Evolutionary conservation across 306 rosid genomes (phyloP).

Genomic region (Quercus dentata): DNA sequence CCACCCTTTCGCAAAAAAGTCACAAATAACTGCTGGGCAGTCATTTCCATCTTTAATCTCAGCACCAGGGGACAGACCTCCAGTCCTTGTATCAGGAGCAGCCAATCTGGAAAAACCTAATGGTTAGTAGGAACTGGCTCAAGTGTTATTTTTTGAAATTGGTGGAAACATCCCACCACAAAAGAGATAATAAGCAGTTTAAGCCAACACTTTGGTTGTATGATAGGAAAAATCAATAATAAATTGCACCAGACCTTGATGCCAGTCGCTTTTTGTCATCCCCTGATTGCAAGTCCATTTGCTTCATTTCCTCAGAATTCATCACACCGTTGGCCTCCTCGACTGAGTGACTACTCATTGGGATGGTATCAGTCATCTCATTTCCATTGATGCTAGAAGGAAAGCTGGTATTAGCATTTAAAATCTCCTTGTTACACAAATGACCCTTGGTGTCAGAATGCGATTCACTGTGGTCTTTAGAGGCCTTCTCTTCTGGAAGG

Average conservation of each 20-base stretch:
- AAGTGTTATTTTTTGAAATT: constrained; percentile 18
- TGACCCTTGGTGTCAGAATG: constrained; percentile 26
- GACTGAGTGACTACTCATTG: constrained; percentile 2
- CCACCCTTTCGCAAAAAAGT: constrained; percentile 89
- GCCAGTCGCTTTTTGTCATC: constrained; percentile 34
- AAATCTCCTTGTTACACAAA: constrained; percentile 28
- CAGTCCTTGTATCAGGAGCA: constrained; percentile 40
- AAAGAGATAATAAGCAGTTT: constrained; percentile 5
- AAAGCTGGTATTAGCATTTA: constrained; percentile 27
- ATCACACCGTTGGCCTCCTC: constrained; percentile 27
- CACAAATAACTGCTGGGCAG: constrained; percentile 53
- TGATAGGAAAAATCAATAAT: constrained; percentile 19
- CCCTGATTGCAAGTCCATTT: constrained; percentile 31
- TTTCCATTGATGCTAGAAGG: constrained; percentile 32
- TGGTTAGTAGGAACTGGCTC: constrained; percentile 34
- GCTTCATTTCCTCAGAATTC: constrained; percentile 32
- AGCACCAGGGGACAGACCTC: constrained; percentile 47
- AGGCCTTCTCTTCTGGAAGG: constrained; percentile 24
- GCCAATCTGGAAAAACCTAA: constrained; percentile 46
- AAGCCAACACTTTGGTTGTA: constrained; percentile 19
- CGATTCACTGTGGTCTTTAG: constrained; percentile 17
- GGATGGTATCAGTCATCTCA: constrained; percentile 29
- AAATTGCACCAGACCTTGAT: constrained; percentile 50
- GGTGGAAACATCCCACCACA: constrained; percentile 25
- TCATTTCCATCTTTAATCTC: constrained; percentile 52